Conservation (phyloP, 192 early-diverging fungal species). For the Lobosporangium transversale region DNA sequence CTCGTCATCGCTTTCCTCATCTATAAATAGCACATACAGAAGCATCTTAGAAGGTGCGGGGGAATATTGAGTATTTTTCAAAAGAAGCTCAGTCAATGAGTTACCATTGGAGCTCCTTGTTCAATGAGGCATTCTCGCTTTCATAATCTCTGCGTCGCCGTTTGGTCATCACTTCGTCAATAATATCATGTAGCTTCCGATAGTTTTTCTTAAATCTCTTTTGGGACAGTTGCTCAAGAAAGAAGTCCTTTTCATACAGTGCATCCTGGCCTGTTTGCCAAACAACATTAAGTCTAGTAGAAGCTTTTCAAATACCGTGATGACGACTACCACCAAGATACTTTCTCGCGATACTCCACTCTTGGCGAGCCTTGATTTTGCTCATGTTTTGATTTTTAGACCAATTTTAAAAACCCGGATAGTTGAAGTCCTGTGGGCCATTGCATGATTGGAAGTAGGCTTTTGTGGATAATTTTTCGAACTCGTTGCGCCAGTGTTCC, state of each 20-base stretch:
- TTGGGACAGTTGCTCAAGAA: slow-evolving; percentile 10
- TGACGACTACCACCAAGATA: background rate
- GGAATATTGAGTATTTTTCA: slow-evolving; percentile 1
- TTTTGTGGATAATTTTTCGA: slow-evolving; percentile 12
- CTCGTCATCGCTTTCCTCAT: slow-evolving; percentile 14
- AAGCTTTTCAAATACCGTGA: slow-evolving; percentile 6
- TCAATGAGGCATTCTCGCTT: slow-evolving; percentile 5
- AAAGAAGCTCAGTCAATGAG: slow-evolving; percentile 3
- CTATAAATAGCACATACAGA: slow-evolving; percentile 9
- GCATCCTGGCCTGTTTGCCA: slow-evolving; percentile 6
- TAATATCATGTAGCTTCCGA: slow-evolving; percentile 14
- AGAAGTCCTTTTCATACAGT: slow-evolving; percentile 12
- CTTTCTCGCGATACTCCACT: slow-evolving; percentile 18
- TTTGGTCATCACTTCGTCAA: slow-evolving; percentile 14
- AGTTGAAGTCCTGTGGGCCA: slow-evolving; percentile 4
- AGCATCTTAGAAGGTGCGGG: slow-evolving; percentile 4
- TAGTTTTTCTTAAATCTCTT: slow-evolving; percentile 8
- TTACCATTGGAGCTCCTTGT: slow-evolving; percentile 24
- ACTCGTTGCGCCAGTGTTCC: slow-evolving; percentile 5
- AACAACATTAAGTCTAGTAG: slow-evolving; percentile 8
- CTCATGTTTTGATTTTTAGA: slow-evolving; percentile 8
- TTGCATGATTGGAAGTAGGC: slow-evolving; percentile 12
- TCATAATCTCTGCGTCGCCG: slow-evolving; percentile 17
- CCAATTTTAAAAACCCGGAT: slow-evolving; percentile 13
- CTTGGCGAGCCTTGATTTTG: slow-evolving; percentile 15